These are phyloP conservation scores for Candida tetrigidarum DNA, from an alignment of 1,139 yeast species.

Conservation along the genomic window DNA sequence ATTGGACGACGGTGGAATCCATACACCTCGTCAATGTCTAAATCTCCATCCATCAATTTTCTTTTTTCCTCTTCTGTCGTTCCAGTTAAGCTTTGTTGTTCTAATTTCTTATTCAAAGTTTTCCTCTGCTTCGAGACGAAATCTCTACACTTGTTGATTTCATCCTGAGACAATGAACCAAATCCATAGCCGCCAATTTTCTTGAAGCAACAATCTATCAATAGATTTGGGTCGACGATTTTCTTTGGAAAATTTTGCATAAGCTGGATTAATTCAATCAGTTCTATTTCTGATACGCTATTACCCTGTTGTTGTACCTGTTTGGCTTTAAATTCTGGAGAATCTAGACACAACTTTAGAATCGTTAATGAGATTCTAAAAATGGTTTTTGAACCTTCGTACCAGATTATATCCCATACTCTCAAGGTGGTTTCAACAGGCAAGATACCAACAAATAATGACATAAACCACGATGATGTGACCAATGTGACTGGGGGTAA, in stretches of 20 bases:
- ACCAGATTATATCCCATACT: constrained; percentile 94
- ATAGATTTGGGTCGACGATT: constrained; percentile 66
- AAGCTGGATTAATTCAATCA: constrained; percentile 84
- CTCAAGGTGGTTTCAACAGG: constrained; percentile 88
- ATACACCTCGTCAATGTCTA: constrained; percentile 47
- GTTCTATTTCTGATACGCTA: constrained; percentile 53
- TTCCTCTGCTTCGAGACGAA: constrained; percentile 71
- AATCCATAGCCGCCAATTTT: constrained; percentile 69
- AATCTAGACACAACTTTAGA: constrained; percentile 77
- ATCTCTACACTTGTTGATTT: constrained; percentile 73
- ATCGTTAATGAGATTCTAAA: constrained; percentile 85
- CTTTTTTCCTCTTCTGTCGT: constrained; percentile 47
- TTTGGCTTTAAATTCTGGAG: constrained; percentile 39
- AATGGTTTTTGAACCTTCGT: constrained; percentile 86
- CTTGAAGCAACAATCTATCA: constrained; percentile 77
- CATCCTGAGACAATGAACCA: constrained; percentile 80
- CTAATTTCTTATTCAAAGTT: constrained; percentile 45
- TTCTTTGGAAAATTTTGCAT: constrained; percentile 83
- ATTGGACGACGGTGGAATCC: constrained; percentile 55
- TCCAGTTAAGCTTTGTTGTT: constrained; percentile 29
- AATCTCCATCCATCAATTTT: constrained; percentile 25
- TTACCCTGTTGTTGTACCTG: constrained; percentile 15
- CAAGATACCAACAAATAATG: constrained; percentile 82
- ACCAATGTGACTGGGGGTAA: constrained; percentile 92
- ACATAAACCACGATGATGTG: constrained; percentile 98